Evolutionary conservation across 768 basidiomycete species (phyloP).

Genomic region (Tricholomella constricta): DNA sequence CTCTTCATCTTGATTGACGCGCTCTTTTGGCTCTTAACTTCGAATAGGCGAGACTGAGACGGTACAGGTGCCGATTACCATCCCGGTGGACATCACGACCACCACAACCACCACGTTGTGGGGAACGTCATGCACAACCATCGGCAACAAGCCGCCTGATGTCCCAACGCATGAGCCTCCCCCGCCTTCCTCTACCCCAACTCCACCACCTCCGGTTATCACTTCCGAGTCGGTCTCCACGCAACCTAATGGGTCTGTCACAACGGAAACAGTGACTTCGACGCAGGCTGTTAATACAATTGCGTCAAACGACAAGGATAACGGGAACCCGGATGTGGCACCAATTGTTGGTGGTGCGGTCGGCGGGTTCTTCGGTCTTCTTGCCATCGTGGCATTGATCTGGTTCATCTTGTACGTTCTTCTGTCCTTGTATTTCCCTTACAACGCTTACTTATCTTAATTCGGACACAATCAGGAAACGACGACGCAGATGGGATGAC

Average conservation of each 20-base stretch:
- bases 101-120: constrained; percentile 43
- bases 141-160: constrained; percentile 3
- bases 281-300: constrained; percentile 34
- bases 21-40: constrained; percentile 8
- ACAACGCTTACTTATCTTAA: constrained; percentile 1
- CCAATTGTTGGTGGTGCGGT: constrained; percentile 57
- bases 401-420: constrained; percentile 53
- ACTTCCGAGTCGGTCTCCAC: constrained; percentile 37
- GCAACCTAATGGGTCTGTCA: constrained; percentile 41
- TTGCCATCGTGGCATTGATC: constrained; percentile 43
- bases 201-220: constrained; percentile 32
- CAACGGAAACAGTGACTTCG: constrained; percentile 37
- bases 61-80: constrained; percentile 42
- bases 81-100: constrained; percentile 33
- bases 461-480: constrained; percentile 36
- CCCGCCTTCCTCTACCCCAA: neutral
- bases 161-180: constrained; percentile 10
- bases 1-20: constrained; percentile 15
- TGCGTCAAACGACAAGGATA: constrained; percentile 19
- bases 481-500: constrained; percentile 50
- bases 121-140: constrained; percentile 35
- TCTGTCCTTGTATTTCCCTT: constrained; percentile 3
- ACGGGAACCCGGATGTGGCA: constrained; percentile 32
- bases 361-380: constrained; percentile 55
- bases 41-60: constrained; percentile 21